Evolutionary conservation across 139 green algal species (phyloP).

Genomic region (Raphidocelis subcapitata): DNA sequence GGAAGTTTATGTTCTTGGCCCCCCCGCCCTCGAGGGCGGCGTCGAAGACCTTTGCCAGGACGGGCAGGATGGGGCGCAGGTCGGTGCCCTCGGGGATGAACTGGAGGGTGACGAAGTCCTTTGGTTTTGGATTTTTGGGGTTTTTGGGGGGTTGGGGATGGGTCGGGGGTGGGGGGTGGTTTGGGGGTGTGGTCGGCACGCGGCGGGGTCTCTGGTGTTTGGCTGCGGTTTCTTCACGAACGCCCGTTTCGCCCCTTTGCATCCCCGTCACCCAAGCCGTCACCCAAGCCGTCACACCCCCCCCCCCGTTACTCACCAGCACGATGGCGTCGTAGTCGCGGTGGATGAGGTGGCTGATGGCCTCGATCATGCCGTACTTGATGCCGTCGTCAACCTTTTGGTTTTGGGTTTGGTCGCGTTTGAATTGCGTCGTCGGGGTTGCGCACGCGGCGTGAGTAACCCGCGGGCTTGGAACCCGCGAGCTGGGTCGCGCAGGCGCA

Average conservation of each 20-base stretch:
- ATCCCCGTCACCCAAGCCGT: too few species aligned
- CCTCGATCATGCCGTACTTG: slow-evolving; percentile 99
- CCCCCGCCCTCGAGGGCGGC: slow-evolving; percentile 87
- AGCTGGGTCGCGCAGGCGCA: not conserved
- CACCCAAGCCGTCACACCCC: not conserved
- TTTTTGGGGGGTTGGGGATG: too few species aligned
- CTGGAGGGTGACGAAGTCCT: slow-evolving; percentile 97
- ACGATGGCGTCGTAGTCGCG: slow-evolving; percentile 96
- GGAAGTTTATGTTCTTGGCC: slow-evolving; percentile 97
- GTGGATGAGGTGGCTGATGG: slow-evolving; percentile 97
- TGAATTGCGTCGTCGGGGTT: not conserved
- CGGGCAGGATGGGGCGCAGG: slow-evolving; percentile 92
- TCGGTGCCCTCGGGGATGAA: slow-evolving; percentile 96
- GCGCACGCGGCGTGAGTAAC: not conserved
- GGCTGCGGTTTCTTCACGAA: too few species aligned
- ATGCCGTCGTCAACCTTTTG: slow-evolving; percentile 87
- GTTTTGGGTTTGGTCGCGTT: too few species aligned
- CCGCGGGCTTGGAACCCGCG: not conserved
- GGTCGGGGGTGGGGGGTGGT: too few species aligned
- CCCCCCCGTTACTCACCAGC: slow-evolving; percentile 24
- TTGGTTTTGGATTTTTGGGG: slow-evolving; percentile 19
- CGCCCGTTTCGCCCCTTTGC: too few species aligned
- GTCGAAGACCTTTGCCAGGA: slow-evolving; percentile 82
- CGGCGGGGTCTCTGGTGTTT: too few species aligned
- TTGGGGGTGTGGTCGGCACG: too few species aligned